Evolutionary conservation across 768 basidiomycete genomes (phyloP), one percentile per base, ranked within the genome.

Genomic region (Russula abietina): DNA sequence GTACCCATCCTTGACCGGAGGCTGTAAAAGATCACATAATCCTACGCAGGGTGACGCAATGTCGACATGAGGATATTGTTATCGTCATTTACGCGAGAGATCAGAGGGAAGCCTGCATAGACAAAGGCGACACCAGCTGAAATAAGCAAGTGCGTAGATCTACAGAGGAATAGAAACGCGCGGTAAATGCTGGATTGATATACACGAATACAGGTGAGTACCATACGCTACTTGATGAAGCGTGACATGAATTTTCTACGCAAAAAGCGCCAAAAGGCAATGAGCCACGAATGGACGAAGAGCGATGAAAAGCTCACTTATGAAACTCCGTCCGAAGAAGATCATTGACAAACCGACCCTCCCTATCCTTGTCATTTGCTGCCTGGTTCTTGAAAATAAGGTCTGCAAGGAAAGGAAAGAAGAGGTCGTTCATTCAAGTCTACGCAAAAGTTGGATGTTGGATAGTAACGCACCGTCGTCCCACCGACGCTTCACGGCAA

Each of bases 361-460:
- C 16, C 4, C 50, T 80, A 57, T 80, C 79, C 67, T 86, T 86
- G 58, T 86, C 81, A 36, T 80, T 83, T 75, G 86, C 86, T 0
- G 97, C 92, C 75, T 99, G 97, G 73, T 98, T 98, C 78, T 98
- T 98, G 84, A 98, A 98, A 70, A 98, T 94, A 58, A 97, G 79
- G 74, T 99, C 93, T 93, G 69, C 36, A 49, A 16, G 22, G 17
- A 38, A n/a, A n/a, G n/a, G 30, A 24, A 12, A 28, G 5, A 17
- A 22, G 3, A 17, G 41, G 4, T 51, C 36, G 9, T 12, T 22
- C 43, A 41, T n/a, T 45, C 19, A 45, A 22, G 32, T 52, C 50
- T 9, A 30, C 22, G 17, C n/a, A 33, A 30, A 57, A 32, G 22
- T 8, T 8, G n/a, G 16, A 5, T 14, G 16, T 6, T 7, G 11